These are phyloP conservation scores for Puccinia polysora DNA, from an alignment of 1,284 basidiomycete genomes.

Conservation along the genomic window DNA sequence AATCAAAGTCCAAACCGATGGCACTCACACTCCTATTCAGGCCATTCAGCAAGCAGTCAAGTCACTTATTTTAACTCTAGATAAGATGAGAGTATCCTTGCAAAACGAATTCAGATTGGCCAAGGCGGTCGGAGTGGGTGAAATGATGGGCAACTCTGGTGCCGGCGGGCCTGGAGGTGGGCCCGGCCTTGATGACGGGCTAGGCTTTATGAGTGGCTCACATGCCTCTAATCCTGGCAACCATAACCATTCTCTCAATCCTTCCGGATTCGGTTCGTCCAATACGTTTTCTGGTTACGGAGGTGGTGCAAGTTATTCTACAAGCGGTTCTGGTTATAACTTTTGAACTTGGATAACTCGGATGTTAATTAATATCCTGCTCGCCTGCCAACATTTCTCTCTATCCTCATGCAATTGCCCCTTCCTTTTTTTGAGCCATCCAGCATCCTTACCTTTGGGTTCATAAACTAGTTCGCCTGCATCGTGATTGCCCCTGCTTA, in stretches of 20 bases:
- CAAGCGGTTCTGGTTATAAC: no score
- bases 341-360: no score
- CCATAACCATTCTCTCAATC: neutral
- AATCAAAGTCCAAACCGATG: constrained; percentile 93
- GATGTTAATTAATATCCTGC: no score
- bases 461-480: no score
- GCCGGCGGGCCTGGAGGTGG: constrained; percentile 2
- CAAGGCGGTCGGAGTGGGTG: constrained; percentile 33
- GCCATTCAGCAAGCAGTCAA: constrained; percentile 78
- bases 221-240: neutral
- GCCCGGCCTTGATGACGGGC: neutral
- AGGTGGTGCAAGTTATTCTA: no score
- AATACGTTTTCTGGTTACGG: no score
- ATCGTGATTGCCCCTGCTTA: no score
- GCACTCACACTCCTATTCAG: constrained; percentile 72
- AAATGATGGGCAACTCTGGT: neutral
- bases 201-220: neutral
- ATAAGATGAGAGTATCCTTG: constrained; percentile 50
- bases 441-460: no score
- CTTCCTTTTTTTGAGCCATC: no score
- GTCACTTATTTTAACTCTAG: constrained; percentile 72
- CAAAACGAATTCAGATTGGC: constrained; percentile 42
- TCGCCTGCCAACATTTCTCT: no score
- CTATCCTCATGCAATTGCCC: no score
- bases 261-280: neutral